Base-by-base conservation (phyloP, 2,329 filamentous ascomycete species). In the Conoideocrella luteorostrata region DNA sequence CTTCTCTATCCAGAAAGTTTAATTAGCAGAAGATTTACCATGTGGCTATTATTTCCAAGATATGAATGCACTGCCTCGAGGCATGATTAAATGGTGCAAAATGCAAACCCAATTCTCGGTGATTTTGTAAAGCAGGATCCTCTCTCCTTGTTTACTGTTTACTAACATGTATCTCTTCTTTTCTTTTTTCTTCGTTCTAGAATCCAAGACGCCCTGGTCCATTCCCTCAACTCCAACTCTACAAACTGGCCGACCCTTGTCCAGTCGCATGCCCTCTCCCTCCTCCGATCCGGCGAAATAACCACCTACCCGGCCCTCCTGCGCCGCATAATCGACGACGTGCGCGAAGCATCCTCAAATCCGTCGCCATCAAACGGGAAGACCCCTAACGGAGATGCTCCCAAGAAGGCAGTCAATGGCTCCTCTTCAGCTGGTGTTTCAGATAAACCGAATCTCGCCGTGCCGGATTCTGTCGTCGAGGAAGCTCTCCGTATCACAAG, bases 141-240 rank as follows among this genome's bases (percentile, higher is more conserved):
- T n/a, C n/a, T n/a, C n/a, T n/a, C n/a, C n/a, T n/a, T n/a, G n/a
- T n/a, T n/a, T n/a, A n/a, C n/a, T n/a, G n/a, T n/a, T n/a, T n/a
- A n/a, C n/a, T n/a, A n/a, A n/a, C n/a, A n/a, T n/a, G n/a, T n/a
- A n/a, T n/a, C n/a, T n/a, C n/a, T n/a, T n/a, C n/a, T n/a, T n/a
- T n/a, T n/a, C n/a, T n/a, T n/a, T n/a, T n/a, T n/a, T n/a, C n/a
- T n/a, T n/a, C n/a, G n/a, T n/a, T n/a, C n/a, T n/a, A 82, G 80
- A 52, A 83, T 84, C 53, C 78, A 83, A 68, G 78, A 83, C 45
- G 65, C 72, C 34, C 73, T 84, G 56, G 74, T 82, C 33, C 78
- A 83, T 64, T 62, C 74, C 47, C 75, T 84, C 41, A 68, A 83
- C 60, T 66, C 78, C 39, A 69, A 81, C 62, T 60, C 67, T 4